Base-by-base conservation (phyloP, 495 filamentous ascomycete species). In the Lophiostoma macrostomum region DNA sequence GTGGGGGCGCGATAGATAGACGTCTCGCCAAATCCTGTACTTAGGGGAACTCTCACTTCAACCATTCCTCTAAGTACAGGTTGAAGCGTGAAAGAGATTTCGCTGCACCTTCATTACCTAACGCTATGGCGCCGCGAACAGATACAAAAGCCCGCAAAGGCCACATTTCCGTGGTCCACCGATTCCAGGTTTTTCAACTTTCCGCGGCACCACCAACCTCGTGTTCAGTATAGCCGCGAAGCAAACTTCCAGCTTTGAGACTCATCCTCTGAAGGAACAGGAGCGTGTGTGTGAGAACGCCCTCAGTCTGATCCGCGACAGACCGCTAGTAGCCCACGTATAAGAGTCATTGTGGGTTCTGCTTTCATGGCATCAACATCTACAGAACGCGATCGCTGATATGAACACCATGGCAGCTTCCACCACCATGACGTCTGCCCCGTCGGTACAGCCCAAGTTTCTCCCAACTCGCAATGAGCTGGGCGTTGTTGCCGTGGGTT, bases 401-500 rank as follows among this genome's bases (percentile, higher is more conserved):
- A n/a, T n/a, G n/a, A n/a, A n/a, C n/a, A n/a, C 22, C 18, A 3
- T 38, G 5, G 22, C 22, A 32, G 22, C 12, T 28, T 31, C 24
- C 29, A 40, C 41, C n/a, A 44, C 14, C 22, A 66, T 66, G 63
- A 63, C 63, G 14, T 60, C 60, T 55, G 88, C 89, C 14, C 82
- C 88, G 2, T 87, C 85, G 42, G 79, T 95, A 58, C 63, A 76
- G 50, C 84, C 88, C 62, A 88, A 85, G 60, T 98, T 96, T 74
- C 86, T 98, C 53, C 72, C 83, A 55, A 74, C 82, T 56, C 76
- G 80, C 42, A 75, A 85, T 66, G 82, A 96, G 58, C 79, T 98
- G 47, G 93, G 93, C 50, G 78, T 98, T 42, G 88, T 97, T 31
- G 91, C 91, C 23, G 93, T 97, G 16, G 91, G 91, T 52, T 98